Conservation (phyloP, 2,329 filamentous ascomycete species). For the Fusarium sp. region DNA sequence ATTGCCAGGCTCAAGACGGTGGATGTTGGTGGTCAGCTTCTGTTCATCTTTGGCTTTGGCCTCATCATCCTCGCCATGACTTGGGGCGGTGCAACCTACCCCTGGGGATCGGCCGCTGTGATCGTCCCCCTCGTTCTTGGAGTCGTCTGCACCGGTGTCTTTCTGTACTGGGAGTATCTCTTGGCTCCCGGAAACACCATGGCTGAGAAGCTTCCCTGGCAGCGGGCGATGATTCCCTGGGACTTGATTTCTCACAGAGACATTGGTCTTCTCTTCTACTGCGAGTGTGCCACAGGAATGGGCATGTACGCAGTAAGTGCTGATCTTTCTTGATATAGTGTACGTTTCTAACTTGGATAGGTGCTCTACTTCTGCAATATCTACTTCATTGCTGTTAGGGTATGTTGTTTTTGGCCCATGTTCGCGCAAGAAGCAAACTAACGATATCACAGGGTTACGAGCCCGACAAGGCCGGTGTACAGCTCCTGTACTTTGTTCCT, state of each 20-base stretch:
- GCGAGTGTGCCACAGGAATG: constrained; percentile 71
- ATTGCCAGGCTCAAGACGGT: constrained; percentile 62
- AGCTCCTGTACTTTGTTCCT: constrained; percentile 73
- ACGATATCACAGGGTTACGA: constrained; percentile 55
- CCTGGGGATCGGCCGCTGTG: constrained; percentile 63
- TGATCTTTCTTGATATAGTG: neutral
- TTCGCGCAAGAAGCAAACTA: neutral
- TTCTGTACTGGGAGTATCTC: constrained; percentile 65
- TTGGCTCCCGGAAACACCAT: constrained; percentile 63
- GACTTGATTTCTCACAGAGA: constrained; percentile 68
- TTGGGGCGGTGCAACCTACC: constrained; percentile 66
- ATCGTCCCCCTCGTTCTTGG: constrained; percentile 62
- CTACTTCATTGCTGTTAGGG: constrained; percentile 72
- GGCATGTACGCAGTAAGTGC: constrained; percentile 59
- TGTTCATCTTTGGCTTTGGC: constrained; percentile 67
- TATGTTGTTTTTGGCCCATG: constrained; percentile 20
- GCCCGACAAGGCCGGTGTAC: constrained; percentile 63
- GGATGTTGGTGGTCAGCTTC: constrained; percentile 66
- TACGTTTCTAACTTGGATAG: constrained; percentile 52
- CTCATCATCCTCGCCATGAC: constrained; percentile 66
- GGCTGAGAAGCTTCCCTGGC: constrained; percentile 61
- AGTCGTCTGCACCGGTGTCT: constrained; percentile 52
- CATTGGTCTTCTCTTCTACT: constrained; percentile 69
- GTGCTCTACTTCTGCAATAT: constrained; percentile 77
- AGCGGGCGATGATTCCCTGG: constrained; percentile 74